Conservation (phyloP, 2,329 filamentous ascomycete species). For the Drechslerella coelobrocha region DNA sequence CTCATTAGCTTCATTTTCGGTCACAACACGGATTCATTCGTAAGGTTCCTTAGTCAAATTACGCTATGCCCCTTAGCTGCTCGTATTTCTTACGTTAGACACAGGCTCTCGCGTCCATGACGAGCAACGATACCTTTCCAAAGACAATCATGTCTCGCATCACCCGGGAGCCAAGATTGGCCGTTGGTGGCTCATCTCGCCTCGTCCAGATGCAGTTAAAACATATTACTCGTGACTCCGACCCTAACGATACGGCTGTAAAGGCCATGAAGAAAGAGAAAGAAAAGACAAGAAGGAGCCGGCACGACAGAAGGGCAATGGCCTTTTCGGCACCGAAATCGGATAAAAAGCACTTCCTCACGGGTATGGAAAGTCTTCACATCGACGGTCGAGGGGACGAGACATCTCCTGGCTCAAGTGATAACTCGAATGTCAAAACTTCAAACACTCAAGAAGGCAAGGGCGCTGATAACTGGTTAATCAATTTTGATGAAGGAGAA, state of each 20-base stretch:
- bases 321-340: background rate
- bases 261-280: slow-evolving; percentile 17
- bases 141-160: slow-evolving; percentile 86
- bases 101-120: slow-evolving; percentile 87
- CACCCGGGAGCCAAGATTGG: slow-evolving; percentile 53
- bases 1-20: slow-evolving; percentile 79
- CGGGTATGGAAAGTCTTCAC: slow-evolving; percentile 17
- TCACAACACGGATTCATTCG: slow-evolving; percentile 89
- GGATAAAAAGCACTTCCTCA: slow-evolving; percentile 14
- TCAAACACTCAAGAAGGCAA: background rate
- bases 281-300: slow-evolving; percentile 18
- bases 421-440: background rate
- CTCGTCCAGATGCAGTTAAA: slow-evolving; percentile 33
- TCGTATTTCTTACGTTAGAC: slow-evolving; percentile 56
- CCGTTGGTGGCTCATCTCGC: slow-evolving; percentile 52
- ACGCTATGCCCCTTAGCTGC: too few relatives aligned
- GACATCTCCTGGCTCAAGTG: background rate
- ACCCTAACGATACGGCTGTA: background rate
- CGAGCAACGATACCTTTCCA: slow-evolving; percentile 75
- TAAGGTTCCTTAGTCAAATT: slow-evolving; percentile 55
- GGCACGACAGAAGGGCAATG: slow-evolving; percentile 15
- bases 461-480: background rate
- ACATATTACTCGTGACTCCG: background rate
- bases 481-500: background rate
- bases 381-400: slow-evolving; percentile 30